Conservation (phyloP, 371 early-diverging fungal genomes). For the Globomyces sp. region DNA sequence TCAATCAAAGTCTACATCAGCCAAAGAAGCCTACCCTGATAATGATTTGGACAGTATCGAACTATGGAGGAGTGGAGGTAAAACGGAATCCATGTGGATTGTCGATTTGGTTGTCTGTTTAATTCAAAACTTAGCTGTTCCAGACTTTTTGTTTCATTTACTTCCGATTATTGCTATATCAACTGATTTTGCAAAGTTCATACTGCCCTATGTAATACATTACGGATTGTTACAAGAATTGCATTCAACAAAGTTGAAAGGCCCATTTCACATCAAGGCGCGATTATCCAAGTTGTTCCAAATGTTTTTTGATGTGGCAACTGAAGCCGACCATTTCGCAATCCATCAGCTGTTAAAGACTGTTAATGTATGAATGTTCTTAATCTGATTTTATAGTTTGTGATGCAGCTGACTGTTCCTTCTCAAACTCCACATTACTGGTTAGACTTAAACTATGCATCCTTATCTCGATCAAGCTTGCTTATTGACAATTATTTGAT, state of each 20-base stretch:
- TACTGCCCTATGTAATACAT: constrained; percentile 2
- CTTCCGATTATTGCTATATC: background rate
- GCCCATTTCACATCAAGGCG: background rate
- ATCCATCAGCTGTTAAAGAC: background rate
- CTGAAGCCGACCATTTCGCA: background rate
- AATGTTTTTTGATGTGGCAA: background rate
- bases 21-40: background rate
- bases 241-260: background rate
- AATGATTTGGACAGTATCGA: background rate
- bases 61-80: constrained; percentile 2
- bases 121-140: background rate
- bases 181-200: background rate
- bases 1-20: background rate
- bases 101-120: background rate
- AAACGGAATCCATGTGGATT: background rate
- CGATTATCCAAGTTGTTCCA: background rate
- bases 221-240: background rate
- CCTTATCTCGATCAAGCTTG: background rate
- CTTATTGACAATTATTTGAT: background rate
- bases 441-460: background rate
- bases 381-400: background rate
- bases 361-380: background rate
- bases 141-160: background rate
- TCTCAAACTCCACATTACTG: background rate
- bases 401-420: background rate